Base-by-base conservation (phyloP, 2,329 filamentous ascomycete genomes). In the Beauveria pseudobassiana region DNA sequence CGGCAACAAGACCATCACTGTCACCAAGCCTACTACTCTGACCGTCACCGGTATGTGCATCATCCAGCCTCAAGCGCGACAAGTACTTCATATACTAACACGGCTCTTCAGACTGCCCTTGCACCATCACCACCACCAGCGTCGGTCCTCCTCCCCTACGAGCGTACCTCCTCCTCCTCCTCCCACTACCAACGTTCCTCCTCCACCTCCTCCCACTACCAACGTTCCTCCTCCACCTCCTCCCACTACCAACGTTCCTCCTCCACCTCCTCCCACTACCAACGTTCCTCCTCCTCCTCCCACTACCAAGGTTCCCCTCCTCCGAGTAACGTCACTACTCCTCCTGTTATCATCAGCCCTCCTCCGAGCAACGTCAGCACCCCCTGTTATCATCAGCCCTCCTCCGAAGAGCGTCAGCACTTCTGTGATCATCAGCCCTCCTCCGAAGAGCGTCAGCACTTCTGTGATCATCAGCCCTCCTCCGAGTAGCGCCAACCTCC, bases 1-100 rank as follows among this genome's bases (percentile, higher is more conserved):
- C 30, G 72, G 73, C 67, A 72, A 73, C 61, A 75, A 75, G 63
- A 80, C 78, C 55, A 78, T 77, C 68, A 80, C 76, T 30, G 77
- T 73, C 63, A 77, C 74, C 22, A 64, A 70, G 64, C 70, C 73
- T 30, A 77, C 75, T 40, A 77, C 74, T 48, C 58, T 81, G 62
- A 80, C 78, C 65, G 71, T 81, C 65, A 78, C 75, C 59, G 77
- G 77, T 79, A 69, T 68, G 76, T 68, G 42, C 22, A 30, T 30
- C 8, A 18, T 22, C 12, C 26, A 3, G 14, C 14, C 9, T 30
- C n/a, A 43, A 1, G 18, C 6, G 6, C 18, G 22, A 5, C 14
- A 26, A 14, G 12, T 28, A 8, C 26, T 28, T 22, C 22, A 3
- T 12, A 12, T 26, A 24, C 70, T 76, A 63, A 76, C 67, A 53